Base-by-base conservation (phyloP, 108 stramenopile genomes). In the Skeletonema marinoi region DNA sequence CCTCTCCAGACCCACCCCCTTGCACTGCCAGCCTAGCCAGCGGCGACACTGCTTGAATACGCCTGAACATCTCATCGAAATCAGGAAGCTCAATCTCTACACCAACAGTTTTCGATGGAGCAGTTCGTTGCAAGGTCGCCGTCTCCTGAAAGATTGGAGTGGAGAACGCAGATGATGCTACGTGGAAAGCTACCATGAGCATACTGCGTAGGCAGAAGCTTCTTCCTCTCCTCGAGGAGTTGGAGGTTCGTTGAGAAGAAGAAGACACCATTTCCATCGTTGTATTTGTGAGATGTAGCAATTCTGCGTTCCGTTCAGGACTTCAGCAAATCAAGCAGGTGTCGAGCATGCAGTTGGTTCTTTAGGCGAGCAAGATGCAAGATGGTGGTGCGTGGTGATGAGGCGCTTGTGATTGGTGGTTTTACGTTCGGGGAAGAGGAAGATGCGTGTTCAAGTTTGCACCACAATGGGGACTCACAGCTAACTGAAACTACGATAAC, bases 71-170 rank as follows among this genome's bases (percentile, higher is more conserved):
- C 69, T 88, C 87, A 21, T 90, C 88, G 51, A 90, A 88, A 67
- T 90, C 79, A 33, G 90, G 90, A 14, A 90, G 74, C 44, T 90
- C 88, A 74, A 90, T 90, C 25, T 90, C 90, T 7, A 85, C 85
- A 25, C 90, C 86, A 35, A 73, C 74, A 4, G 77, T 82, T 42
- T 83, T 90, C 2, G 88, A 78, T 29, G 88, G 88, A 6, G 83
- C 76, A 11, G 77, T 92, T 11, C 80, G 79, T 67, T 89, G 89
- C 61, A 70, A 59, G 10, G 83, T 71, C 36, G 70, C 78, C 25
- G 73, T 42, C 74, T 80, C 75, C 42, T 87, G 88, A 56, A 91
- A 91, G 48, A 91, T 86, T 67, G 88, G 86, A 79, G 65, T 86
- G 66, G 83, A 73, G 65, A 91, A 91, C 4, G 75, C 88, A 65